Evolutionary conservation across 2,329 filamentous ascomycete genomes (phyloP).

Genomic region (Zymoseptoria tritici): DNA sequence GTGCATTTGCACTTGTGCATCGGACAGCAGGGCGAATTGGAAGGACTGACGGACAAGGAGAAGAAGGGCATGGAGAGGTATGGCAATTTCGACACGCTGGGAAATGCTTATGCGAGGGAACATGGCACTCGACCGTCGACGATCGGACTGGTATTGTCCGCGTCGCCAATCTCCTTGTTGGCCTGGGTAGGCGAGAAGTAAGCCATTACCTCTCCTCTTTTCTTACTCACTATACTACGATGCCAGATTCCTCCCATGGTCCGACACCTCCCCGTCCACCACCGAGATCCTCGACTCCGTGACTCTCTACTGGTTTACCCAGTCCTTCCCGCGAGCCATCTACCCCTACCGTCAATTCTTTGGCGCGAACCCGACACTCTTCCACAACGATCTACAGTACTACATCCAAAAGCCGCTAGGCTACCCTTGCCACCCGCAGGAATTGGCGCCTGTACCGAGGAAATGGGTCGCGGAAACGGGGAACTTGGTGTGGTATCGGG

Average conservation of each 20-base stretch:
- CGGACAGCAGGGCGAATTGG: conserved; percentile 7
- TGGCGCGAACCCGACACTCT: conserved; percentile 18
- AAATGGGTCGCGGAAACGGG: conserved; percentile 31
- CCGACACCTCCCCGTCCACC: conserved; percentile 37
- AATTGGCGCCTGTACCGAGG: conserved; percentile 34
- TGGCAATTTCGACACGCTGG: conserved; percentile 26
- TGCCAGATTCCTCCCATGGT: no score
- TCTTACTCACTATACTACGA: no score
- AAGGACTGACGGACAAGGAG: conserved; percentile 15
- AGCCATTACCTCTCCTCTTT: no score
- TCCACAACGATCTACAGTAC: conserved; percentile 19
- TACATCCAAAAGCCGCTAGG: conserved; percentile 37
- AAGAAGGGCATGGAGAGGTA: conserved; percentile 17
- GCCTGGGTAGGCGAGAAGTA: conserved; percentile 52
- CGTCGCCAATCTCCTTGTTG: conserved; percentile 48
- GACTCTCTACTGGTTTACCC: conserved; percentile 50
- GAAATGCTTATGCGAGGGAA: conserved; percentile 44
- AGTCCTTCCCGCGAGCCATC: conserved; percentile 32
- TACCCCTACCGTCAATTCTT: conserved; percentile 42
- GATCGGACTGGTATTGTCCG: conserved; percentile 46
- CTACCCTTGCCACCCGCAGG: conserved; percentile 38
- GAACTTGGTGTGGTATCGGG: conserved; percentile 34
- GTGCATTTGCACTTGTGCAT: conserved; percentile 21
- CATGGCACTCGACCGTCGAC: conserved; percentile 50
- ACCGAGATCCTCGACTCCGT: conserved; percentile 42